Conservation (phyloP, 345 rosid genomes). For the Toxicodendron radicans region DNA sequence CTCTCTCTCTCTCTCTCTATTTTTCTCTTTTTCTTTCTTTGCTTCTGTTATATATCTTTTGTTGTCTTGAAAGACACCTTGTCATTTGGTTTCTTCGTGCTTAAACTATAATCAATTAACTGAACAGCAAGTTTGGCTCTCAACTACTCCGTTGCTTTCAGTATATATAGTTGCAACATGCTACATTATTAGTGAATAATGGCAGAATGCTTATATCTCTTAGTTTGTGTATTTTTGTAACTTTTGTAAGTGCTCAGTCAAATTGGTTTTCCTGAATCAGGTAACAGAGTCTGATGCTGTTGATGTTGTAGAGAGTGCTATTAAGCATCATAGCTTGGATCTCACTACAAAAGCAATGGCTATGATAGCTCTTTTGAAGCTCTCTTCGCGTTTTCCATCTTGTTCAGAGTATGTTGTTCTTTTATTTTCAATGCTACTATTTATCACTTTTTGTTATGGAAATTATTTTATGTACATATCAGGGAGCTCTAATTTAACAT, state of each 20-base stretch:
- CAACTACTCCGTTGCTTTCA: not conserved
- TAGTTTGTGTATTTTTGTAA: conserved; percentile 1
- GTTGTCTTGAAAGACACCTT: conserved; percentile 1
- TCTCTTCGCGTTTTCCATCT: conserved; percentile 96
- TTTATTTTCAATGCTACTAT: conserved; percentile 13
- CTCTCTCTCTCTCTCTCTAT: not conserved
- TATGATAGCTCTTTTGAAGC: conserved; percentile 79
- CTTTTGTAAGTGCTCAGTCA: conserved; percentile 6
- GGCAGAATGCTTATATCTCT: conserved; percentile 13
- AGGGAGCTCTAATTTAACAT: not conserved
- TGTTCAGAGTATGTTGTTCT: conserved; percentile 70
- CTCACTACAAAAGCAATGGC: conserved; percentile 91
- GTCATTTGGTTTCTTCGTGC: not conserved
- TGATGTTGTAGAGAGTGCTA: conserved; percentile 71
- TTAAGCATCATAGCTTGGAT: conserved; percentile 69
- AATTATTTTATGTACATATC: not conserved
- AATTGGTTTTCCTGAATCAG: conserved; percentile 47
- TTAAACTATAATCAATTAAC: not conserved
- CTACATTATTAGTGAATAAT: not conserved
- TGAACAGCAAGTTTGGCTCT: not conserved
- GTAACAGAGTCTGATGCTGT: conserved; percentile 91
- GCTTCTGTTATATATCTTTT: not conserved
- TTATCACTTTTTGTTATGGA: not conserved
- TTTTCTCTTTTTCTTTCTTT: not conserved
- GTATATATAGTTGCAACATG: not conserved